Evolutionary conservation across 352 stramenopile species (phyloP).

Genomic region (Phytophthora megakarya): DNA sequence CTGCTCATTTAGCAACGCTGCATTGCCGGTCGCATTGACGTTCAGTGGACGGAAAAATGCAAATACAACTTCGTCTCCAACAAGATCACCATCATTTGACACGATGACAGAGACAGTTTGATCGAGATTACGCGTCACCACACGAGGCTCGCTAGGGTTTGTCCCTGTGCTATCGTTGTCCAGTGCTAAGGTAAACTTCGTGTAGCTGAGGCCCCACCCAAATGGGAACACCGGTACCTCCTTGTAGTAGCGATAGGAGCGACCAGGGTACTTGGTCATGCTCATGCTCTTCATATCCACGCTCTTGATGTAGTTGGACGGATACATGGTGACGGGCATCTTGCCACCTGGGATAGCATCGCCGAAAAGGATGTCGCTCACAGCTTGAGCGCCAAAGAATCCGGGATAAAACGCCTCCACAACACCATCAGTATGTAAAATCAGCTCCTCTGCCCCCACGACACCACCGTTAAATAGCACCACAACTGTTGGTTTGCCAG

Average conservation of each 20-base stretch:
- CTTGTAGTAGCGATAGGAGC: slow-evolving; percentile 93
- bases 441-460: slow-evolving; percentile 74
- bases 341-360: slow-evolving; percentile 81
- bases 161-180: slow-evolving; percentile 7
- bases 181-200: slow-evolving; percentile 63
- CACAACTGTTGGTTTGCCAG: slow-evolving; percentile 72
- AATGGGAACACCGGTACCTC: slow-evolving; percentile 90
- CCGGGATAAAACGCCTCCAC: slow-evolving; percentile 87
- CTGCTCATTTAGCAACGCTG: slow-evolving; percentile 74
- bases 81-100: slow-evolving; percentile 57
- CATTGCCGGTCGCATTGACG: slow-evolving; percentile 58
- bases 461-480: slow-evolving; percentile 91
- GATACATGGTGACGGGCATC: slow-evolving; percentile 88
- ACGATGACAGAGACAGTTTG: slow-evolving; percentile 56
- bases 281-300: slow-evolving; percentile 90
- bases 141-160: slow-evolving; percentile 19
- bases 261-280: slow-evolving; percentile 88
- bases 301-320: slow-evolving; percentile 71
- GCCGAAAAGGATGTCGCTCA: slow-evolving; percentile 87
- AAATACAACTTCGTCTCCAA: slow-evolving; percentile 78
- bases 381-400: slow-evolving; percentile 77
- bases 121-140: slow-evolving; percentile 45
- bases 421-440: slow-evolving; percentile 64
- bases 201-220: slow-evolving; percentile 91
- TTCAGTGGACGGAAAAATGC: slow-evolving; percentile 76